Conservation (phyloP, 1,284 basidiomycete species). For the Ustilago vetiveriae region DNA sequence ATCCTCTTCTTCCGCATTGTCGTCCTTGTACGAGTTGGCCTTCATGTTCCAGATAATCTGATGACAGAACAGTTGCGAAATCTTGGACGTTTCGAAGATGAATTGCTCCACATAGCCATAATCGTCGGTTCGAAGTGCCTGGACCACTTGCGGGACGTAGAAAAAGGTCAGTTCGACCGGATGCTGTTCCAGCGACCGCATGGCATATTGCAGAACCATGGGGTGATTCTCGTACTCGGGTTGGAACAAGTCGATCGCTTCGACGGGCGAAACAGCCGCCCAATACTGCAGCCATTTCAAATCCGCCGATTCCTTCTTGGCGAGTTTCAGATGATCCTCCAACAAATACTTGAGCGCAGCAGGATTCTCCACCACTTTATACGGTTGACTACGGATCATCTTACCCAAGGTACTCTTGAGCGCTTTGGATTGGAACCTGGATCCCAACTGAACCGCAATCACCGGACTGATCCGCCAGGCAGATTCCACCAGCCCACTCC, state of each 20-base stretch:
- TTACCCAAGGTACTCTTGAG: constrained; percentile 78
- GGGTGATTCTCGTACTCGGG: constrained; percentile 75
- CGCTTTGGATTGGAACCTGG: constrained; percentile 79
- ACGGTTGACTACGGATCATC: constrained; percentile 79
- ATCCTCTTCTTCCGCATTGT: constrained; percentile 78
- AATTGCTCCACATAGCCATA: constrained; percentile 87
- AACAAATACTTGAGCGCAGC: constrained; percentile 84
- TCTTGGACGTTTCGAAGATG: constrained; percentile 96
- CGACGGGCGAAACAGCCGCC: constrained; percentile 86
- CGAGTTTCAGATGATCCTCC: constrained; percentile 83
- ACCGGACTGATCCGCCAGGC: constrained; percentile 86
- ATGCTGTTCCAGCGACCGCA: constrained; percentile 92
- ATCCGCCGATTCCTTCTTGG: constrained; percentile 46
- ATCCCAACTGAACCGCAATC: constrained; percentile 82
- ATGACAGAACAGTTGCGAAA: constrained; percentile 97
- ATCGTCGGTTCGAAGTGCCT: constrained; percentile 86
- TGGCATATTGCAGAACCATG: constrained; percentile 91
- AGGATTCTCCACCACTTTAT: constrained; percentile 77
- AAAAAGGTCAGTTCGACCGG: constrained; percentile 96
- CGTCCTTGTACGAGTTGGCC: constrained; percentile 94
- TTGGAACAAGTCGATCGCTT: constrained; percentile 61
- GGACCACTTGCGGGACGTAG: constrained; percentile 98
- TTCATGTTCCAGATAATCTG: constrained; percentile 99
- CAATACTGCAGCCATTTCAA: constrained; percentile 83
- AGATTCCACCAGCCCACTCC: constrained; percentile 76